Percentiles rank a stretch among this genome's conserved stretches.
Evolutionary conservation across 768 basidiomycete genomes (phyloP).

Genomic region (Rhodotorula paludigena): DNA sequence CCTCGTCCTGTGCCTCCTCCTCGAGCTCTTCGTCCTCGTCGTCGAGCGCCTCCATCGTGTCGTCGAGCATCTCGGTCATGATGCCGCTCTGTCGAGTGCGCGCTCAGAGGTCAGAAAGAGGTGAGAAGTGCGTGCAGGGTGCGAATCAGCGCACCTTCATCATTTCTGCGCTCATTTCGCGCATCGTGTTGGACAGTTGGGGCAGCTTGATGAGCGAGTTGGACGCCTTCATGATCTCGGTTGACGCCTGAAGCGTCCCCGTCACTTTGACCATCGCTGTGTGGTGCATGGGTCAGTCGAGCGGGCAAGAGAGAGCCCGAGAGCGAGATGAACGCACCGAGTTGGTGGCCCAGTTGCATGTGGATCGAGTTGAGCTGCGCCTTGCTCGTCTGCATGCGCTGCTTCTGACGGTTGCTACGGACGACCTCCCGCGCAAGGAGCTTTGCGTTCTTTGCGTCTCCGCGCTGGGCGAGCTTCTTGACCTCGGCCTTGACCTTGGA

Average conservation of each 20-base stretch:
- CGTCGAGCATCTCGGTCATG: constrained; percentile 96
- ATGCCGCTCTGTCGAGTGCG: constrained; percentile 74
- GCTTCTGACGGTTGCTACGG: constrained; percentile 87
- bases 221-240: constrained; percentile 98
- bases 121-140: background rate
- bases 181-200: constrained; percentile 85
- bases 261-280: constrained; percentile 94
- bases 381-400: constrained; percentile 84
- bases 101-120: no score
- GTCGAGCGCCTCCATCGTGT: constrained; percentile 65
- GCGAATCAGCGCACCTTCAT: constrained; percentile 58
- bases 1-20: constrained; percentile 94
- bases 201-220: constrained; percentile 86
- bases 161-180: constrained; percentile 99
- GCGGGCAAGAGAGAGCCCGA: background rate
- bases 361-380: constrained; percentile 85
- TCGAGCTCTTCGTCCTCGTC: constrained; percentile 74
- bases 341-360: constrained; percentile 81
- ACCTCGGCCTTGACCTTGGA: constrained; percentile 72
- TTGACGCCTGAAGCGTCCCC: constrained; percentile 93
- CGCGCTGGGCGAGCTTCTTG: constrained; percentile 83
- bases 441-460: constrained; percentile 85
- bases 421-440: constrained; percentile 93
- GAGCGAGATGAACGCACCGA: constrained; percentile 59
- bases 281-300: background rate